Base-by-base conservation (phyloP, 345 rosid species). In the Carallia pectinifolia region DNA sequence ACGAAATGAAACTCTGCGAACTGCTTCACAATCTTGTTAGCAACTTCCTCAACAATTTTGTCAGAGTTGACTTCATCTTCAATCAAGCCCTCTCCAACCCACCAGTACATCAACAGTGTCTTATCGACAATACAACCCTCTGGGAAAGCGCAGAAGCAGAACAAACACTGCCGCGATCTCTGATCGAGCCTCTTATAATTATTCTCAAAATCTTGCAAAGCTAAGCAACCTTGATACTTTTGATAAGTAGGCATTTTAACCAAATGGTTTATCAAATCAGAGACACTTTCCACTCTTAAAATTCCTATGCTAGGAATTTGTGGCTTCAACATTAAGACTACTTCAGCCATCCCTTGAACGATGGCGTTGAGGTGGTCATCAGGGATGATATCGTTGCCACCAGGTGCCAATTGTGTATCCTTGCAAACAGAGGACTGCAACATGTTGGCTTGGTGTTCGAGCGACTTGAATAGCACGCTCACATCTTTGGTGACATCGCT, bases 11-110 rank as follows among this genome's bases (percentile, higher is more conserved):
- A 0, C 0, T 48, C 53, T 2, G 2, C 6, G 13, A 9, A 48
- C 12, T 1, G 5, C 12, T 5, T 10, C 53, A 48, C 16, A 3
- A 0, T 48, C 53, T 6, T 1, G 34, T 33, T 33, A 33, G 34
- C 34, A 33, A 33, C 0, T 33, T 33, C 34, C 34, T 33, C 34
- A 0, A 4, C 34, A 33, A 33, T 33, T 33, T 4, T 33, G 34
- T 33, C 34, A 33, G 2, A 0, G 0, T 2, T 33, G 0, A 4
- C 34, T 4, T 33, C 34, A 33, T n/a, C n/a, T n/a, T n/a, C n/a
- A n/a, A 80, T 58, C 61, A 88, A 40, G 7, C 73, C 76, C 76
- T 89, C 88, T 34, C 86, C 94, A 58, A 73, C 19, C 81, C 77
- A 78, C 81, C 81, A 73, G 38, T 73, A 64, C 27, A 39, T 62